Evolutionary conservation across 371 early-diverging fungal genomes (phyloP).

Genomic region (Mucor sp.): DNA sequence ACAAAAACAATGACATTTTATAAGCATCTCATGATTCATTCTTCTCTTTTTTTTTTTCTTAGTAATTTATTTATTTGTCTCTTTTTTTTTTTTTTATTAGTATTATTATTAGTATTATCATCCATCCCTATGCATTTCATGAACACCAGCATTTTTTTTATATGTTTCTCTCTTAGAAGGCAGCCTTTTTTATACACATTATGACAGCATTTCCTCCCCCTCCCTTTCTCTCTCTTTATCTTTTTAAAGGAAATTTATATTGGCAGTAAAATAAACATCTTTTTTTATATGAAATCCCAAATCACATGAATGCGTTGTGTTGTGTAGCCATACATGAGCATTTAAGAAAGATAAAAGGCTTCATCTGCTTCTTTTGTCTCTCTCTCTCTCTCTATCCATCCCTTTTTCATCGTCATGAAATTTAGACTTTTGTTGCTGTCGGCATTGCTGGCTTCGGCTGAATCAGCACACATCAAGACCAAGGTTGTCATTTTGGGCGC

Average conservation of each 20-base stretch:
- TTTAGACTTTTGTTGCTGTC: neutral
- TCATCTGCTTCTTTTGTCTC: neutral
- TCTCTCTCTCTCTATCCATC: neutral
- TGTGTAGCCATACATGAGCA: neutral
- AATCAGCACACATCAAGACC: slow-evolving; percentile 13
- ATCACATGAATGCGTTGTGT: slow-evolving; percentile 6
- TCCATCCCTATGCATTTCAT: slow-evolving; percentile 13
- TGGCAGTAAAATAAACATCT: slow-evolving; percentile 10
- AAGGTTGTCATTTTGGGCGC: slow-evolving; percentile 49
- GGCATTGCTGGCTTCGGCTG: neutral
- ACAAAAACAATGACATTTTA: slow-evolving; percentile 1
- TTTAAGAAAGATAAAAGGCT: neutral
- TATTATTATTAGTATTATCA: slow-evolving; percentile 7
- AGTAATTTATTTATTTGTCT: slow-evolving; percentile 13
- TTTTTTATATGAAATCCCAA: neutral
- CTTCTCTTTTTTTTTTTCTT: slow-evolving; percentile 7
- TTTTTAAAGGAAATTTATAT: slow-evolving; percentile 6
- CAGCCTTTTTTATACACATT: slow-evolving; percentile 1
- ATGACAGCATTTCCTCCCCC: neutral
- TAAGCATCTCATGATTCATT: slow-evolving; percentile 5
- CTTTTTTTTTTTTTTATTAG: neutral
- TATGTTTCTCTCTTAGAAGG: neutral
- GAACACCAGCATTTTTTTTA: slow-evolving; percentile 1
- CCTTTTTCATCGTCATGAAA: neutral
- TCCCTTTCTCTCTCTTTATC: neutral